These are phyloP conservation scores for Fraxinus paxiana DNA, from an alignment of 305 asterid species.

Conservation along the genomic window DNA sequence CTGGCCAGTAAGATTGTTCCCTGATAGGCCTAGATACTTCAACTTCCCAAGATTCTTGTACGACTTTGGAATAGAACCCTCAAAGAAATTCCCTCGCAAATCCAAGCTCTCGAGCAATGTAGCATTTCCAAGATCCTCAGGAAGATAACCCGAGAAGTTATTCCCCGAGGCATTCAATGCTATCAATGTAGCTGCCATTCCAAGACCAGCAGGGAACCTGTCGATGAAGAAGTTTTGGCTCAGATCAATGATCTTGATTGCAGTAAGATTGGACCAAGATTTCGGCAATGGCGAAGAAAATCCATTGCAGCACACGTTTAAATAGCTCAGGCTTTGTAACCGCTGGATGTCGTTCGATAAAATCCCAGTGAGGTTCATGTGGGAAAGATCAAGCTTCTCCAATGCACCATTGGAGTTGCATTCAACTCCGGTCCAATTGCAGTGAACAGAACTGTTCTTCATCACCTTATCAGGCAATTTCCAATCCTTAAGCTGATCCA, in stretches of 20 bases:
- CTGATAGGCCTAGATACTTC: slow-evolving; percentile 83
- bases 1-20: slow-evolving; percentile 64
- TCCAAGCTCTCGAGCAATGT: slow-evolving; percentile 63
- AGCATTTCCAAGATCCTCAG: slow-evolving; percentile 61
- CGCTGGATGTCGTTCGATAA: slow-evolving; percentile 46
- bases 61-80: slow-evolving; percentile 57
- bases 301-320: slow-evolving; percentile 58
- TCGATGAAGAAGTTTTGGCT: slow-evolving; percentile 60
- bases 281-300: slow-evolving; percentile 57
- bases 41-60: slow-evolving; percentile 52
- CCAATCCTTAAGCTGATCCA: slow-evolving; percentile 58
- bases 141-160: slow-evolving; percentile 65
- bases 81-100: slow-evolving; percentile 76
- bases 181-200: slow-evolving; percentile 36
- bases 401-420: slow-evolving; percentile 60
- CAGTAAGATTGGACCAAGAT: slow-evolving; percentile 47
- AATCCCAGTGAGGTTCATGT: slow-evolving; percentile 64
- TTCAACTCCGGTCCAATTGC: slow-evolving; percentile 70
- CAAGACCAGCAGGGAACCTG: slow-evolving; percentile 57
- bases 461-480: slow-evolving; percentile 26
- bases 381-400: slow-evolving; percentile 59
- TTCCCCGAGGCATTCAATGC: slow-evolving; percentile 71
- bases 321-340: slow-evolving; percentile 29
- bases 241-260: slow-evolving; percentile 51
- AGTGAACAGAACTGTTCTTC: slow-evolving; percentile 34